Conservation (phyloP, 1,284 basidiomycete species). For the Neolentinus lepideus region DNA sequence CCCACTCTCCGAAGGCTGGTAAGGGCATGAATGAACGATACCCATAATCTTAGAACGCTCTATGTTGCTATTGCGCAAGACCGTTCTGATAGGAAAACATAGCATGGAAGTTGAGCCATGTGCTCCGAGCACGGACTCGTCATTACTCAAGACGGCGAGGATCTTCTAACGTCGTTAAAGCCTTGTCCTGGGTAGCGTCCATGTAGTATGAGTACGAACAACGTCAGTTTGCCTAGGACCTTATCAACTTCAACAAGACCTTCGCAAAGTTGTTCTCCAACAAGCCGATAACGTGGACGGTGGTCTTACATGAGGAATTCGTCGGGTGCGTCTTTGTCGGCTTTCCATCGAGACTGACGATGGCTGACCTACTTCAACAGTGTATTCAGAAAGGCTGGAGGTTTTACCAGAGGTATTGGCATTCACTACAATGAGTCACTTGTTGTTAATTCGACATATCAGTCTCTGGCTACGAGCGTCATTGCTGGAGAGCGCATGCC, state of each 20-base stretch:
- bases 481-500: slow-evolving; percentile 52
- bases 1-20: slow-evolving; percentile 74
- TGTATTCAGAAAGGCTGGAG: slow-evolving; percentile 50
- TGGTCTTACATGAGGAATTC: slow-evolving; percentile 61
- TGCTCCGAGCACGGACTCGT: slow-evolving; percentile 58
- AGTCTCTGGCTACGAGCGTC: slow-evolving; percentile 38
- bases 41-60: slow-evolving; percentile 74
- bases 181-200: background rate
- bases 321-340: slow-evolving; percentile 32
- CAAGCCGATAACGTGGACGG: slow-evolving; percentile 61
- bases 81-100: too few relatives aligned
- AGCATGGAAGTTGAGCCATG: slow-evolving; percentile 76
- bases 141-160: slow-evolving; percentile 65
- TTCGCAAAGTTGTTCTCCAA: slow-evolving; percentile 73
- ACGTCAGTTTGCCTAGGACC: slow-evolving; percentile 68
- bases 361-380: slow-evolving; percentile 20
- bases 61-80: too few relatives aligned
- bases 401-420: slow-evolving; percentile 58
- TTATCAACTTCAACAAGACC: slow-evolving; percentile 76
- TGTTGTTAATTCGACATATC: slow-evolving; percentile 38
- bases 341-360: background rate
- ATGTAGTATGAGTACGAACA: slow-evolving; percentile 66
- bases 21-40: slow-evolving; percentile 77
- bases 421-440: slow-evolving; percentile 53
- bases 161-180: background rate